Evolutionary conservation across 2,329 filamentous ascomycete genomes (phyloP).

Genomic region (Ophiostoma ips): DNA sequence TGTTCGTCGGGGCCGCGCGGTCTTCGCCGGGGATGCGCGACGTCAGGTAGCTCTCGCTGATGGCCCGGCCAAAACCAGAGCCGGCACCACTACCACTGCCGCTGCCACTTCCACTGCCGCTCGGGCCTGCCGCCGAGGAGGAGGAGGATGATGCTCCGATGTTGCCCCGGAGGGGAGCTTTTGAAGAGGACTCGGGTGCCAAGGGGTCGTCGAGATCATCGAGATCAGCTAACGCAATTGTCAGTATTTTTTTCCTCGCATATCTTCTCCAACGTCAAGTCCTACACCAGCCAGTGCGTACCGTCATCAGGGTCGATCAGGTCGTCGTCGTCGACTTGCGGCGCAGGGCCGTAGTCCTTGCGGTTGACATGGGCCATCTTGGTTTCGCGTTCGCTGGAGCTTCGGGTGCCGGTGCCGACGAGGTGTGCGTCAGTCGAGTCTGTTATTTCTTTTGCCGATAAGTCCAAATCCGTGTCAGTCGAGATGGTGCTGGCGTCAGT

Average conservation of each 20-base stretch:
- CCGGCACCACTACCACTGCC: neutral
- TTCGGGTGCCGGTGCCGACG: neutral
- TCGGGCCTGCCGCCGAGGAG: constrained; percentile 67
- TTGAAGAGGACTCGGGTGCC: constrained; percentile 43
- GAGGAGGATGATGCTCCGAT: constrained; percentile 66
- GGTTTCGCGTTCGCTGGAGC: neutral
- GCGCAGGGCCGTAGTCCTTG: constrained; percentile 45
- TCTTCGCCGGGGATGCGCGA: constrained; percentile 88
- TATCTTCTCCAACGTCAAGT: neutral
- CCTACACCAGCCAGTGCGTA: constrained; percentile 23
- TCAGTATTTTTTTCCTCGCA: neutral
- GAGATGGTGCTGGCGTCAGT: neutral
- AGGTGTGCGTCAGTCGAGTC: no score
- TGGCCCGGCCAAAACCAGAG: constrained; percentile 32
- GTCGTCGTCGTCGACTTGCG: constrained; percentile 49
- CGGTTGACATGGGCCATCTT: constrained; percentile 33
- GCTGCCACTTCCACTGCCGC: neutral
- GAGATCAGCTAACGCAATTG: constrained; percentile 49
- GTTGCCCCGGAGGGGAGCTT: constrained; percentile 70
- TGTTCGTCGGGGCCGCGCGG: constrained; percentile 75
- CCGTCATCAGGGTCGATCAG: constrained; percentile 70
- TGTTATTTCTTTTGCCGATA: no score
- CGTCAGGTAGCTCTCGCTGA: constrained; percentile 72
- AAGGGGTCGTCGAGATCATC: constrained; percentile 89
- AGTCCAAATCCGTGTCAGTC: no score